phyloP scores from a whole-genome alignment of 116 monocot genomes.

The Posidonia oceanica region DNA sequence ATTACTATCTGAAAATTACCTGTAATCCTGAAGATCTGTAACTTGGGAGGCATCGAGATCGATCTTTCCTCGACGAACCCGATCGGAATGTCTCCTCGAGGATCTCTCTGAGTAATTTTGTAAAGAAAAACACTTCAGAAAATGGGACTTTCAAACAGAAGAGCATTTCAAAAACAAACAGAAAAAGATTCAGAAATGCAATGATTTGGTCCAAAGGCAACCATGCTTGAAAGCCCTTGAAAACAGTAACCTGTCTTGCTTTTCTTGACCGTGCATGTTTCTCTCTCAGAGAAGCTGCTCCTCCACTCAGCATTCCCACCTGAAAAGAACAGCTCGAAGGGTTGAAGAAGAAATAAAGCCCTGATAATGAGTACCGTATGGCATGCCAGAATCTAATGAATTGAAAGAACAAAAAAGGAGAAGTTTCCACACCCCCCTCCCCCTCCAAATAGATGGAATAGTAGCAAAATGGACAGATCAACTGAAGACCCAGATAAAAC shows the following conservation, averaged over 20 bases:
- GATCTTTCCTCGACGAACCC: constrained; percentile 28
- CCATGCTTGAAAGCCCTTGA: background rate
- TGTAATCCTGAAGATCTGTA: constrained; percentile 63
- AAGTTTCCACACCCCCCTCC: background rate
- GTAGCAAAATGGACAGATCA: background rate
- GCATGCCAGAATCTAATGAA: constrained; percentile 6
- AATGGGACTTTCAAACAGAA: background rate
- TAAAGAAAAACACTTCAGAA: background rate
- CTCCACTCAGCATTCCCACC: constrained; percentile 46
- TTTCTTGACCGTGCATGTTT: constrained; percentile 68
- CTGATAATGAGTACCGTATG: background rate
- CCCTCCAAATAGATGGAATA: background rate
- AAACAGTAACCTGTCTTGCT: constrained; percentile 65
- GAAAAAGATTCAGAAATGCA: constrained; percentile 2
- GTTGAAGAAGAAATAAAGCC: background rate
- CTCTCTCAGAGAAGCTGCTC: constrained; percentile 76
- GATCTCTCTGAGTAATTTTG: constrained; percentile 27
- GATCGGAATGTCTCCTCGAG: constrained; percentile 16
- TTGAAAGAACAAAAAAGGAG: constrained; percentile 1
- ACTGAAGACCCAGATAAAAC: background rate
- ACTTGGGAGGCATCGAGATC: constrained; percentile 61
- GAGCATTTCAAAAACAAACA: background rate
- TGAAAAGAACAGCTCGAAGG: constrained; percentile 25
- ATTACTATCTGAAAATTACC: constrained; percentile 11
- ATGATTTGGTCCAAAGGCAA: constrained; percentile 1